These are phyloP conservation scores for Penicillium frequentans DNA, from an alignment of 2,329 filamentous ascomycete species.

Conservation along the genomic window DNA sequence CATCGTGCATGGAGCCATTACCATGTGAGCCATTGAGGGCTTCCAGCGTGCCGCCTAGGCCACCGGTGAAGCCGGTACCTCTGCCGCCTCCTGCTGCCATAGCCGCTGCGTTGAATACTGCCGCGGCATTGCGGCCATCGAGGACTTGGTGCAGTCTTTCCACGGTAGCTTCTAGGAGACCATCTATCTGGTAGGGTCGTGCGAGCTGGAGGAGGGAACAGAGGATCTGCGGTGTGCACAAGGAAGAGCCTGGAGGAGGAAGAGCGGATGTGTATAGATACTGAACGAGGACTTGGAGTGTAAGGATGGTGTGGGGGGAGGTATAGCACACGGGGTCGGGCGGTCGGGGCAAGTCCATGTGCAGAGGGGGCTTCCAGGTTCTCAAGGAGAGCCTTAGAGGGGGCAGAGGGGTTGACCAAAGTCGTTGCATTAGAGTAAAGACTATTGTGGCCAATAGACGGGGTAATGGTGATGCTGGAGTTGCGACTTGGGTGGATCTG, in stretches of 20 bases:
- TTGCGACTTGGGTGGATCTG: constrained; percentile 64
- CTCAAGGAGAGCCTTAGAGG: constrained; percentile 36
- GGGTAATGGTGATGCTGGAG: constrained; percentile 85
- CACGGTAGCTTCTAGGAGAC: constrained; percentile 86
- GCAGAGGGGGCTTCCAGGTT: constrained; percentile 56
- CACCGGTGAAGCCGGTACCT: constrained; percentile 69
- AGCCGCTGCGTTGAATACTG: constrained; percentile 95
- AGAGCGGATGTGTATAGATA: constrained; percentile 92
- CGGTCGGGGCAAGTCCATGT: constrained; percentile 54
- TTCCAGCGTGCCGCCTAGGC: constrained; percentile 47
- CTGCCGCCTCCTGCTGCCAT: constrained; percentile 95
- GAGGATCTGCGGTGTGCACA: constrained; percentile 92
- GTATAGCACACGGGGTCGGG: constrained; percentile 82
- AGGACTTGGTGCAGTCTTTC: constrained; percentile 85
- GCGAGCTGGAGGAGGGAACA: constrained; percentile 94
- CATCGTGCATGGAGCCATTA: constrained; percentile 21
- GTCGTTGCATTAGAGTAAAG: constrained; percentile 45
- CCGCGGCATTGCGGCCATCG: constrained; percentile 90
- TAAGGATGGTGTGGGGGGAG: constrained; percentile 90
- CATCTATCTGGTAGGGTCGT: constrained; percentile 89
- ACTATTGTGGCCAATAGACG: constrained; percentile 43
- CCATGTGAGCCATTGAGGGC: constrained; percentile 40
- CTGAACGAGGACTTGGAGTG: constrained; percentile 84
- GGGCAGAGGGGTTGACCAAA: constrained; percentile 33
- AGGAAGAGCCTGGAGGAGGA: constrained; percentile 69